These are phyloP conservation scores for Aspergillus versicolor DNA, from an alignment of 2,329 filamentous ascomycete genomes.

Conservation along the genomic window DNA sequence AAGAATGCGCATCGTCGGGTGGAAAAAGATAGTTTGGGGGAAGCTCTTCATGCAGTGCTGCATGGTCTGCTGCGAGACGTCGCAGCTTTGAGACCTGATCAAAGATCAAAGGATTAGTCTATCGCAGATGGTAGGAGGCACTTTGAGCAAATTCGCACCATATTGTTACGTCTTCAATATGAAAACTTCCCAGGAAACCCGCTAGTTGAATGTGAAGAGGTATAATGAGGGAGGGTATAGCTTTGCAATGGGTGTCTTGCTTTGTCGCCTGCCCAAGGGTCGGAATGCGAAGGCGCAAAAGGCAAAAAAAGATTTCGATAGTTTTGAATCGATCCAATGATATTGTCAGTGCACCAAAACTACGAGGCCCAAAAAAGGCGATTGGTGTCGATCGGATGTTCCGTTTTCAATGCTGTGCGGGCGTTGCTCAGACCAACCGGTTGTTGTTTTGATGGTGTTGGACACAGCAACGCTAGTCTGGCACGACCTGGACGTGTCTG, in stretches of 20 bases:
- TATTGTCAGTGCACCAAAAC: background rate
- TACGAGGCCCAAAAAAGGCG: background rate
- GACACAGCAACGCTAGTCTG: conserved; percentile 14
- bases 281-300: background rate
- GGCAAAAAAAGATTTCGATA: background rate
- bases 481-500: background rate
- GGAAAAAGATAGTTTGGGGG: conserved; percentile 64
- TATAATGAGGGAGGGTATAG: background rate
- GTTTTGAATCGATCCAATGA: background rate
- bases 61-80: conserved; percentile 61
- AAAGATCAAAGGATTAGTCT: background rate
- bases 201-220: background rate
- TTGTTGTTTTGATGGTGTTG: conserved; percentile 23
- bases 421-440: conserved; percentile 6
- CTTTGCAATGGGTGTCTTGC: background rate
- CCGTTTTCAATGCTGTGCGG: background rate
- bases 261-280: background rate
- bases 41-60: conserved; percentile 55
- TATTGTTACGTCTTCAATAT: background rate
- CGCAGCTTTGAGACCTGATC: conserved; percentile 46
- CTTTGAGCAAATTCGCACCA: background rate
- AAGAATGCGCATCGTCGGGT: conserved; percentile 28
- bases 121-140: background rate
- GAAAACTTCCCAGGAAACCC: background rate
- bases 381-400: conserved; percentile 2